phyloP scores from a whole-genome alignment of 106 monocot genomes.

The Iris macrosiphon region DNA sequence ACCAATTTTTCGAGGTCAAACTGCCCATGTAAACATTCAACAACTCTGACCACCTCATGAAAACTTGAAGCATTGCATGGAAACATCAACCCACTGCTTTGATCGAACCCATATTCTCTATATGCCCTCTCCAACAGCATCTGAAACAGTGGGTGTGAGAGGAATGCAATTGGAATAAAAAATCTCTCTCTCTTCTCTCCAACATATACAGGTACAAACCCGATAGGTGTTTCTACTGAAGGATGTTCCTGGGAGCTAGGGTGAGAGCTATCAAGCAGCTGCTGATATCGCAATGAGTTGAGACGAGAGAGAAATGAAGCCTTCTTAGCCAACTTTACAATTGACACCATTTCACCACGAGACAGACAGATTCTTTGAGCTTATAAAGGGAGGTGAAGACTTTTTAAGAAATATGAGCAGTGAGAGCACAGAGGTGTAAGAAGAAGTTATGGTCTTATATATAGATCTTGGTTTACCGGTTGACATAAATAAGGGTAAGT shows the following conservation, averaged over 20 bases:
- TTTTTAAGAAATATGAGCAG: too few relatives aligned
- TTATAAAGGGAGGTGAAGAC: too few relatives aligned
- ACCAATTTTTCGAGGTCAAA: slow-evolving; percentile 17
- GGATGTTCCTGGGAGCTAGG: background rate
- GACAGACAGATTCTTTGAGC: too few relatives aligned
- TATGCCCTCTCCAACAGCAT: slow-evolving; percentile 21
- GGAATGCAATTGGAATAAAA: slow-evolving; percentile 14
- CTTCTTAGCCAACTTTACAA: background rate
- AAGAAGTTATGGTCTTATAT: too few relatives aligned
- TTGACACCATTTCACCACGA: background rate
- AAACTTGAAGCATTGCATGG: slow-evolving; percentile 20
- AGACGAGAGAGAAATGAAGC: background rate
- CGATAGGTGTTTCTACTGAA: background rate
- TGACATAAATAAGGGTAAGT: too few relatives aligned
- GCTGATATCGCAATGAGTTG: background rate
- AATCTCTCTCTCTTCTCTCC: slow-evolving; percentile 24
- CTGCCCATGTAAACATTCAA: slow-evolving; percentile 12
- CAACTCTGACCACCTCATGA: slow-evolving; percentile 11
- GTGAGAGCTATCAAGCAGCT: background rate
- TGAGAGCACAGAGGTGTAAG: too few relatives aligned
- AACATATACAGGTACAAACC: slow-evolving; percentile 24
- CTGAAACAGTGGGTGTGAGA: slow-evolving; percentile 23
- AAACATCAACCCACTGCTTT: slow-evolving; percentile 11
- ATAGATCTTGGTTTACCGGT: too few relatives aligned
- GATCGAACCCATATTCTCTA: slow-evolving; percentile 18